Conservation (phyloP, 192 early-diverging fungal genomes). For the Radiomyces spectabilis region DNA sequence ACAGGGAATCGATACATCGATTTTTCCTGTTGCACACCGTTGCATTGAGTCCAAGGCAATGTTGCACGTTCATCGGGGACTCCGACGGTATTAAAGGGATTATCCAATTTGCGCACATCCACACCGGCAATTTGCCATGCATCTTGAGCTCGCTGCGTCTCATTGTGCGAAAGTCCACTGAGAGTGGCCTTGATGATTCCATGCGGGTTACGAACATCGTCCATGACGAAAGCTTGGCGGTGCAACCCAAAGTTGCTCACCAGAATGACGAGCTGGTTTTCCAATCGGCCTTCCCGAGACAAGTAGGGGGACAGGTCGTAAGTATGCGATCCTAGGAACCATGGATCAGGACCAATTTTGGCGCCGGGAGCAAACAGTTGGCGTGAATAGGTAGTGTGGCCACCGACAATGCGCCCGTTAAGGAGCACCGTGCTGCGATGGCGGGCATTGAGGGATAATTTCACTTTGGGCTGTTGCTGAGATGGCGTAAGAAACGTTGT, state of each 20-base stretch:
- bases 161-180: conserved; percentile 40
- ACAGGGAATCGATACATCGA: not conserved
- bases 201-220: conserved; percentile 69
- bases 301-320: conserved; percentile 47
- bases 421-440: conserved; percentile 64
- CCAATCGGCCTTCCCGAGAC: conserved; percentile 30
- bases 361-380: conserved; percentile 47
- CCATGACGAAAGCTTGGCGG: conserved; percentile 59
- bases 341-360: conserved; percentile 69
- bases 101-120: conserved; percentile 51
- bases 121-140: conserved; percentile 69
- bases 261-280: conserved; percentile 63
- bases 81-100: conserved; percentile 60
- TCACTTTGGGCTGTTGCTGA: conserved; percentile 21
- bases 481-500: conserved; percentile 36
- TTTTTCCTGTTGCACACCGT: not conserved
- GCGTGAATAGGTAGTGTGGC: conserved; percentile 70
- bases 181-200: conserved; percentile 63
- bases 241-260: conserved; percentile 75
- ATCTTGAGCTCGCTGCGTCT: conserved; percentile 32
- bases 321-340: conserved; percentile 43
- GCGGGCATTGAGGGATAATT: conserved; percentile 59
- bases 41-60: not conserved
- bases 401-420: conserved; percentile 67
- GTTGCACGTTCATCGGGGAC: conserved; percentile 59